phyloP scores from a whole-genome alignment of 768 basidiomycete genomes.

The Boletus eberwhitei region DNA sequence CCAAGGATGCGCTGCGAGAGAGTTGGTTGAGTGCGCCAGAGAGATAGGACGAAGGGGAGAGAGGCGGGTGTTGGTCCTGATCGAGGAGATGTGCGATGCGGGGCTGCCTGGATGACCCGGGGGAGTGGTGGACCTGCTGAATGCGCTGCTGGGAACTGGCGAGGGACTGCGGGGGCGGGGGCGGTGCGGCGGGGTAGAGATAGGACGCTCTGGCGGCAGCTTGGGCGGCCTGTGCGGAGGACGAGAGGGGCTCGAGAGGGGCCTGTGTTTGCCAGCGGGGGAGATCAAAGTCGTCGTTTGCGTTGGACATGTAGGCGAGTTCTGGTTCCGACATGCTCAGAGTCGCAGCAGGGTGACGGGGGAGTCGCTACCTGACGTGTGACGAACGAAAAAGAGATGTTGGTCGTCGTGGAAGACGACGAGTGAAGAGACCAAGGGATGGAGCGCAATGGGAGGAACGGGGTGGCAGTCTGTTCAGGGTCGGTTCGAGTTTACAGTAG shows the following conservation, averaged over 20 bases:
- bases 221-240: constrained; percentile 60
- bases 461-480: constrained; percentile 23
- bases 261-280: constrained; percentile 53
- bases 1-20: constrained; percentile 65
- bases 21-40: constrained; percentile 52
- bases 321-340: constrained; percentile 68
- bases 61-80: constrained; percentile 50
- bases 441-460: no score
- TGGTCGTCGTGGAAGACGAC: constrained; percentile 19
- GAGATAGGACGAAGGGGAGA: constrained; percentile 46
- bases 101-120: constrained; percentile 48
- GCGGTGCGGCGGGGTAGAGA: constrained; percentile 40
- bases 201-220: constrained; percentile 49
- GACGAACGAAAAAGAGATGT: neutral
- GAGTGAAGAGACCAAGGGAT: neutral
- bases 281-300: constrained; percentile 80
- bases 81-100: constrained; percentile 67
- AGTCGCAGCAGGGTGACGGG: neutral
- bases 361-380: neutral
- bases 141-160: constrained; percentile 43
- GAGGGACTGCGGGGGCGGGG: constrained; percentile 44
- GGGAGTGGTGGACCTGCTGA: constrained; percentile 49
- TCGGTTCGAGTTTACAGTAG: constrained; percentile 19
- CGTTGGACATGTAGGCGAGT: constrained; percentile 68
- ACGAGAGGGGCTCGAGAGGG: constrained; percentile 45